These are phyloP conservation scores for Staphylotrichum tortipilum DNA, from an alignment of 495 filamentous ascomycete genomes.

Conservation along the genomic window DNA sequence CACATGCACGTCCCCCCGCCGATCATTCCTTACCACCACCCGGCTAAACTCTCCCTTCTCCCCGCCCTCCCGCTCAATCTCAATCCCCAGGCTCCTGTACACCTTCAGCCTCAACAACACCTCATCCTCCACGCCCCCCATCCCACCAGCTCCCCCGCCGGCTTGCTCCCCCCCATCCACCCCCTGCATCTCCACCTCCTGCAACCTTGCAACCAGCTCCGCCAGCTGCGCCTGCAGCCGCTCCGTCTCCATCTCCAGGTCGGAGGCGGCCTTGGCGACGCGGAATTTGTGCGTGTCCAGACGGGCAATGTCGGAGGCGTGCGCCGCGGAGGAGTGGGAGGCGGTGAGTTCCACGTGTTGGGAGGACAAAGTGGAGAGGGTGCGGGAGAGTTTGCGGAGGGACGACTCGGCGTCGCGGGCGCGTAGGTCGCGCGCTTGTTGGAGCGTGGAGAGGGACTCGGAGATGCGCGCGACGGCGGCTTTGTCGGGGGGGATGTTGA, in stretches of 20 bases:
- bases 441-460: slow-evolving; percentile 69
- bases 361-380: slow-evolving; percentile 54
- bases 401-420: slow-evolving; percentile 62
- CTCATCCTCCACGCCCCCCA: slow-evolving; percentile 44
- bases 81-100: slow-evolving; percentile 83
- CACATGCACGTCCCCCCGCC: slow-evolving; percentile 86
- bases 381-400: slow-evolving; percentile 66
- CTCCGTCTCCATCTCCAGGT: slow-evolving; percentile 88
- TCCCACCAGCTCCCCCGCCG: slow-evolving; percentile 13
- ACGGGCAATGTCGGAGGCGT: slow-evolving; percentile 71
- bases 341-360: slow-evolving; percentile 64
- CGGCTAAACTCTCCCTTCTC: slow-evolving; percentile 67
- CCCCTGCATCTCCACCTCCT: slow-evolving; percentile 78
- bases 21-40: slow-evolving; percentile 76
- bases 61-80: slow-evolving; percentile 67
- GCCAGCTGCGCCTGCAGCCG: slow-evolving; percentile 73
- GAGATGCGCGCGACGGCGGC: slow-evolving; percentile 76
- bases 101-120: slow-evolving; percentile 72
- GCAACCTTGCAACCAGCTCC: slow-evolving; percentile 63
- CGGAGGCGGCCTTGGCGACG: slow-evolving; percentile 76
- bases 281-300: slow-evolving; percentile 93
- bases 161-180: slow-evolving; percentile 47
- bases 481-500: slow-evolving; percentile 86
- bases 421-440: slow-evolving; percentile 67
- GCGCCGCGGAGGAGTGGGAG: slow-evolving; percentile 62